Base-by-base conservation (phyloP, 2,329 filamentous ascomycete genomes). In the Grosmannia huntii region DNA sequence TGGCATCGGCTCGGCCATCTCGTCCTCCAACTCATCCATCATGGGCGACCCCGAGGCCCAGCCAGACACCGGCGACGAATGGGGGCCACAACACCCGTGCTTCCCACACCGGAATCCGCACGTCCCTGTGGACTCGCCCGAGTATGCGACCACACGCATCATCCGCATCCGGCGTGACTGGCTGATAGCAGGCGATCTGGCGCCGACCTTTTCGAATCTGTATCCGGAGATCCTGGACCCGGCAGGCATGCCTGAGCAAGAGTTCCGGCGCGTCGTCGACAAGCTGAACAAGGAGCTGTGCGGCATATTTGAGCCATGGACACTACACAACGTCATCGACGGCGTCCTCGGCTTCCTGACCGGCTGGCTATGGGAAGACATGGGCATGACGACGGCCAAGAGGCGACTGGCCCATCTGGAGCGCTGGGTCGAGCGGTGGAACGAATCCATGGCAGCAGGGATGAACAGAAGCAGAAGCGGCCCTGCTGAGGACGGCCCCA, bases 171-270 rank as follows among this genome's bases (percentile, higher is more conserved):
- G 86, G 59, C 82, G 94, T 49, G 94, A 99, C 71, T 99, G 91
- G 88, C 85, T 97, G 72, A 72, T 91, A 33, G 82, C 85, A 61
- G 94, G 92, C 41, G 94, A 99, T 70, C 75, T 96, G 31, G 92
- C 91, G 1, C 94, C 94, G 0, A 90, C 91, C 0, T 97, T 95
- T 68, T 94, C 89, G 19, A 96, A 97, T 66, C 77, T 96, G 3
- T 99, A 99, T 66, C 94, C 94, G 0, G 94, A 99, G 68, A 95
- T 99, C 59, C 76, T 99, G 9, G 91, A 96, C 64, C 89, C 90
- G 0, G 83, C 82, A 0, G 83, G 91, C 36, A 74, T 99, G 50
- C 80, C 83, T 1, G 94, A 99, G 70, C 85, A 86, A 60, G 89
- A 95, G 65, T 99, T 99, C 67, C 83, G 94, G 4, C 78, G 78